phyloP scores from a whole-genome alignment of 139 green algal species.

The Coelastrella sp. region DNA sequence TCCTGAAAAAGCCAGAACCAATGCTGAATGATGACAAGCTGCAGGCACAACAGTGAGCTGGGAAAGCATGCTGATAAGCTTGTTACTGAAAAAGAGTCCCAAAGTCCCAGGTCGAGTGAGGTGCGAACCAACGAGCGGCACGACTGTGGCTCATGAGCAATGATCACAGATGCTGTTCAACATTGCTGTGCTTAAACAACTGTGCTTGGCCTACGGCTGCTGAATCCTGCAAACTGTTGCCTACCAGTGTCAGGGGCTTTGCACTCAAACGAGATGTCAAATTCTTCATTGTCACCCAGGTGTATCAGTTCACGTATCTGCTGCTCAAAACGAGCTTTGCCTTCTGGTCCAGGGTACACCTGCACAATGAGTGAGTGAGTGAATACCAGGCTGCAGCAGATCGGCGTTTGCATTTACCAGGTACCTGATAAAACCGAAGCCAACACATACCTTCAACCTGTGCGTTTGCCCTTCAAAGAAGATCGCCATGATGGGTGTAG shows the following conservation, averaged over 20 bases:
- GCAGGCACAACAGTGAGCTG: too few species aligned
- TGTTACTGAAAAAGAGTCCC: too few species aligned
- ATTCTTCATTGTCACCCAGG: slow-evolving; percentile 42
- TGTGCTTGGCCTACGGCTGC: background rate
- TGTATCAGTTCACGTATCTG: slow-evolving; percentile 45
- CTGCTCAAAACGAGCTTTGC: slow-evolving; percentile 31
- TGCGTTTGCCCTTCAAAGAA: slow-evolving; percentile 24
- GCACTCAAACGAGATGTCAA: slow-evolving; percentile 55
- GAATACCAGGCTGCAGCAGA: background rate
- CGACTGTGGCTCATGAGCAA: background rate
- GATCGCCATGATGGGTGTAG: slow-evolving; percentile 45
- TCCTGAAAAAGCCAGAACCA: too few species aligned
- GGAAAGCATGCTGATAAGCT: too few species aligned
- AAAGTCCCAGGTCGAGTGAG: too few species aligned
- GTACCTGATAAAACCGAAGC: background rate
- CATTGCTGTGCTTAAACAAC: background rate
- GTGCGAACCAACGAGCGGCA: too few species aligned
- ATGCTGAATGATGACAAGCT: too few species aligned
- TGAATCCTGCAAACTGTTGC: background rate
- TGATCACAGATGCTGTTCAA: background rate
- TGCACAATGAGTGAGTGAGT: background rate
- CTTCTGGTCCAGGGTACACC: slow-evolving; percentile 38
- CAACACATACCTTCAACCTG: background rate
- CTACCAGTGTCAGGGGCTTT: slow-evolving; percentile 20
- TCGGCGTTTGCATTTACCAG: background rate